Evolutionary conservation across 805 yeast genomes (phyloP).

Genomic region (Metschnikowia hibisci): DNA sequence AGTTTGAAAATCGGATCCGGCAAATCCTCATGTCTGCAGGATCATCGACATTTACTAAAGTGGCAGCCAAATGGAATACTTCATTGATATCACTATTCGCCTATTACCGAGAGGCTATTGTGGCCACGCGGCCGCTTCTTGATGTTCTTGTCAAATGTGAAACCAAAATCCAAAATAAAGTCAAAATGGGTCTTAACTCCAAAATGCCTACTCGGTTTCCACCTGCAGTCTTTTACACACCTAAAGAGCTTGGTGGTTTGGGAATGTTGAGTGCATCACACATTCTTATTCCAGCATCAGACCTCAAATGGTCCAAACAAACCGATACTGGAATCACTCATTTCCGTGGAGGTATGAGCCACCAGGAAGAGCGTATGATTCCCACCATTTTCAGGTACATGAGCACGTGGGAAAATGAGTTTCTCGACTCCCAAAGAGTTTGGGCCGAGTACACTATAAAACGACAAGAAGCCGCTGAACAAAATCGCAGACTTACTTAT

Average conservation of each 20-base stretch:
- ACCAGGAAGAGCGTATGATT: conserved; percentile 71
- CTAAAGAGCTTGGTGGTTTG: conserved; percentile 93
- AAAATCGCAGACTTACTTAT: conserved; percentile 78
- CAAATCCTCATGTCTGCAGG: conserved; percentile 95
- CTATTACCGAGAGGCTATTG: conserved; percentile 89
- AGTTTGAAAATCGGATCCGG: conserved; percentile 77
- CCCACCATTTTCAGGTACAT: conserved; percentile 93
- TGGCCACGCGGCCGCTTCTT: conserved; percentile 71
- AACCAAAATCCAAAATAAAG: conserved; percentile 88
- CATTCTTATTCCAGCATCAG: conserved; percentile 90
- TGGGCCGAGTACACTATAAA: conserved; percentile 97
- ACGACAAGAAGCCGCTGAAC: conserved; percentile 79
- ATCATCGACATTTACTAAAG: conserved; percentile 89
- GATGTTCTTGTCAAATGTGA: conserved; percentile 87
- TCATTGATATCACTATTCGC: conserved; percentile 82
- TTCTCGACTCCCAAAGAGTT: conserved; percentile 87
- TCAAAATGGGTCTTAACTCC: conserved; percentile 90
- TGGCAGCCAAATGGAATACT: conserved; percentile 95
- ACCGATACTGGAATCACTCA: conserved; percentile 94
- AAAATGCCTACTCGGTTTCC: conserved; percentile 99
- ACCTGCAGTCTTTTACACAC: conserved; percentile 97
- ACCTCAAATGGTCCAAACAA: conserved; percentile 84
- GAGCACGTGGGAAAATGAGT: conserved; percentile 96
- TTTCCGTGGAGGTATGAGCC: conserved; percentile 90
- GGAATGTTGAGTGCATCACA: conserved; percentile 98